Base-by-base conservation (phyloP, 768 basidiomycete species). In the Xanthoconium purpureum region DNA sequence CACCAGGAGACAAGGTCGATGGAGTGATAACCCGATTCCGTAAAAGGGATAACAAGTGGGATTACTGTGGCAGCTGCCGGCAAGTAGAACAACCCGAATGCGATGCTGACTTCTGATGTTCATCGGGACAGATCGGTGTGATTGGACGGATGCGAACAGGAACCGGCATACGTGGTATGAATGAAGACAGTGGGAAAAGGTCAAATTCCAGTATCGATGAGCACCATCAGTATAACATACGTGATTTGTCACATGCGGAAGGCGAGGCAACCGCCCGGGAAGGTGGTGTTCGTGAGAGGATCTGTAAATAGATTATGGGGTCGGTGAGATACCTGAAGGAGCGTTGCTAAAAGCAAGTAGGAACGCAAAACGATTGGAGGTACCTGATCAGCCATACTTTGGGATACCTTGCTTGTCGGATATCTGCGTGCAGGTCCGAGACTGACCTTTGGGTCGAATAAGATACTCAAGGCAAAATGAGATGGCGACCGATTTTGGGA, bases 381-480 rank as follows among this genome's bases (percentile, higher is more conserved):
- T 63, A 6, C 64, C 67, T 66, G 66, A 66, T 58, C 46, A 61
- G 12, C 67, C 44, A 46, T 66, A 57, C 57, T 57, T 66, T 59
- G 18, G 33, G 54, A 56, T n/a, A 29, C 61, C 54, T 63, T 42
- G 8, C 43, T 52, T 12, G 39, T 55, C 58, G 61, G 61, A 36
- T 39, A 17, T 15, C 24, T 35, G 42, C 18, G 9, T 32, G 18
- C 32, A 38, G 24, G 8, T 14, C 32, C 3, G 32, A 9, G 43
- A 54, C 33, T 15, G 13, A 32, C 28, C 17, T 12, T 37, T 54
- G 39, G 40, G 29, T 17, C 43, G 12, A 58, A 30, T 28, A n/a
- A 17, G 45, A 40, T 9, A 9, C 29, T 32, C 35, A 2, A 12
- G 18, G 14, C 1, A 6, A 44, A 33, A 60, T 47, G 43, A 50